A percentile compares a stretch with the other conserved stretches of the same genome.
phyloP scores from a whole-genome alignment of 768 basidiomycete genomes.

The Suillus occidentalis region DNA sequence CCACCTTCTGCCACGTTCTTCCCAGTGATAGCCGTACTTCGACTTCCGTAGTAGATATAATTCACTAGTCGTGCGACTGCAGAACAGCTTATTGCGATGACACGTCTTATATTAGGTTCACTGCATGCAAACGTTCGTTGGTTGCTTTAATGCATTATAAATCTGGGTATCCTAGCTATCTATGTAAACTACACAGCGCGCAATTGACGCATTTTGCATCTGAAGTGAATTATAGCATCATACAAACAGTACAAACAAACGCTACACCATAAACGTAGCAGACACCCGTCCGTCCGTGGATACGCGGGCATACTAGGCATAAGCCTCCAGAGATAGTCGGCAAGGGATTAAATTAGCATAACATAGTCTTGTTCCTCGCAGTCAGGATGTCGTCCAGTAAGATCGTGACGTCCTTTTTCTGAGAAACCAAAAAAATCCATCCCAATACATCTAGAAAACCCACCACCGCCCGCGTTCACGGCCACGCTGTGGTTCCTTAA shows the following conservation, averaged over 20 bases:
- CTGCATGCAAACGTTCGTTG: not conserved
- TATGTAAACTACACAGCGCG: not conserved
- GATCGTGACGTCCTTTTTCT: not conserved
- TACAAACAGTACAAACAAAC: constrained; percentile 1
- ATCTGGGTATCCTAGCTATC: not conserved
- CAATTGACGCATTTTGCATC: not conserved
- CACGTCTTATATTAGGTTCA: not conserved
- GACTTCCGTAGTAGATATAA: not conserved
- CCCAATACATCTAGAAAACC: constrained; percentile 21
- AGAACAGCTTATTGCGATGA: not conserved
- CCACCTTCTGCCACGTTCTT: not conserved
- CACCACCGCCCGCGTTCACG: constrained; percentile 34
- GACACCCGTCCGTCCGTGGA: constrained; percentile 1
- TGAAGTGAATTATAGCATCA: constrained; percentile 1
- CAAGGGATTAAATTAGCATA: constrained; percentile 3
- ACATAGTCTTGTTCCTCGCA: constrained; percentile 5
- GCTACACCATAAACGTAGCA: constrained; percentile 5
- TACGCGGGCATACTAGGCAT: constrained; percentile 1
- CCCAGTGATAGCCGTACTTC: not conserved
- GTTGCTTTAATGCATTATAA: constrained; percentile 1
- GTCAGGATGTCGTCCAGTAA: not conserved
- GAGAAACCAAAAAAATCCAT: not conserved
- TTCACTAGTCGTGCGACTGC: not conserved
- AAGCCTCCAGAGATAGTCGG: constrained; percentile 5
- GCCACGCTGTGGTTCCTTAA: constrained; percentile 19